Evolutionary conservation across 169 alveolate genomes (phyloP).

Genomic region (Plasmodium reichenowi): DNA sequence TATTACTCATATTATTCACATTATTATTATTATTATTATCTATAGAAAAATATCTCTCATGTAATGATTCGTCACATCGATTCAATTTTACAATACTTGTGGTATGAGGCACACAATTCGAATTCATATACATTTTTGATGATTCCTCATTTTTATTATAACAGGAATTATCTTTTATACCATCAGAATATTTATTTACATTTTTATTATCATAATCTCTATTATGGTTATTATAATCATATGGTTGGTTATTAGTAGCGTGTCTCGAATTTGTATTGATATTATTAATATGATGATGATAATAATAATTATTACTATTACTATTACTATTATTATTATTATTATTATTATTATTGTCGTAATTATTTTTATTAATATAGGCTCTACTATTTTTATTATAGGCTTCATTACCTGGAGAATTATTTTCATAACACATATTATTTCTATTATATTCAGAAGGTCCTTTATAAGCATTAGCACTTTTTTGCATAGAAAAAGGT

Average conservation of each 20-base stretch:
- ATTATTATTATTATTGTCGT: not conserved
- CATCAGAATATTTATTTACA: not conserved
- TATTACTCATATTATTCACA: not conserved
- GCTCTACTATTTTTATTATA: slow-evolving; percentile 16
- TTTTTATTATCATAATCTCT: slow-evolving; percentile 6
- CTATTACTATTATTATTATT: not conserved
- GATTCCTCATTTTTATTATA: not conserved
- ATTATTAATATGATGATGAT: not conserved
- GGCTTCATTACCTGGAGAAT: slow-evolving; percentile 2
- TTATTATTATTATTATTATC: not conserved
- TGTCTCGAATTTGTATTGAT: not conserved
- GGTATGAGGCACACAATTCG: not conserved
- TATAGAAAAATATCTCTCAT: slow-evolving; percentile 4
- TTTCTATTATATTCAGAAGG: not conserved
- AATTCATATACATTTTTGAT: not conserved
- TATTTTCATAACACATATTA: not conserved
- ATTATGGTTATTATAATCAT: not conserved
- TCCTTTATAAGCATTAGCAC: not conserved
- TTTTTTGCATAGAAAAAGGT: not conserved
- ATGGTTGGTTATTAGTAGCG: too few relatives aligned
- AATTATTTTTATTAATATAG: not conserved
- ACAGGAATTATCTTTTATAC: not conserved
- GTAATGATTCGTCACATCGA: slow-evolving; percentile 10
- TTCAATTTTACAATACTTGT: not conserved
- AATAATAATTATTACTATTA: not conserved